Conservation (phyloP, 345 rosid species). For the Eutrema heterophyllum region DNA sequence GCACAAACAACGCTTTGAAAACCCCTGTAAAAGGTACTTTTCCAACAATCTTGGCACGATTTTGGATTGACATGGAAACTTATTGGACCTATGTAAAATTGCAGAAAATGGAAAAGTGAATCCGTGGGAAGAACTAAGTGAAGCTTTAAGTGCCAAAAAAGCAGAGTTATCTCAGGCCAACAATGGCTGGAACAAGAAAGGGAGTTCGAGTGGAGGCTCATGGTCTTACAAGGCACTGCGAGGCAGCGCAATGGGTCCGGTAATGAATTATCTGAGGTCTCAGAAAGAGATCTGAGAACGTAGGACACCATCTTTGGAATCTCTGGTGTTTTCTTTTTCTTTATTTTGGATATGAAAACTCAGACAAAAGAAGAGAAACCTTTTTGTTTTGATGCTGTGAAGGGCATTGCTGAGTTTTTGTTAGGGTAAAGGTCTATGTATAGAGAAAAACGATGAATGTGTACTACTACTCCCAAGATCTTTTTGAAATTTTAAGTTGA, state of each 20-base stretch:
- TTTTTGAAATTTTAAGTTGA: not conserved
- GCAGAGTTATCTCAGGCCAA: slow-evolving; percentile 51
- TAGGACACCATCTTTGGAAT: not conserved
- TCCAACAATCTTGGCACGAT: not conserved
- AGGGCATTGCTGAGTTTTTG: slow-evolving; percentile 1
- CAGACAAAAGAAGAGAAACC: slow-evolving; percentile 7
- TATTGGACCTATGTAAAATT: not conserved
- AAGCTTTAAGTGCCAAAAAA: slow-evolving; percentile 63
- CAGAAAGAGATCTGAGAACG: slow-evolving; percentile 48
- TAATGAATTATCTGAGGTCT: slow-evolving; percentile 65
- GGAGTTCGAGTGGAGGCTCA: slow-evolving; percentile 45
- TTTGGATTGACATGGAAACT: not conserved
- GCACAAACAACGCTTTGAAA: slow-evolving; percentile 22
- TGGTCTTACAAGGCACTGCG: slow-evolving; percentile 68
- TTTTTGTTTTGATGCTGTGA: slow-evolving; percentile 12
- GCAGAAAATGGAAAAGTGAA: slow-evolving; percentile 50
- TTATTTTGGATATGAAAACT: slow-evolving; percentile 12
- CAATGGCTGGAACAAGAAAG: slow-evolving; percentile 48
- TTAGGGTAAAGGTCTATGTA: not conserved
- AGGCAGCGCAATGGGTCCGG: slow-evolving; percentile 83
- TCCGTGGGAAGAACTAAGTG: slow-evolving; percentile 71
- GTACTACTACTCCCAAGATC: not conserved
- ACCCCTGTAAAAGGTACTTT: slow-evolving; percentile 46
- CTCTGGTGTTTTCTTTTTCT: not conserved
- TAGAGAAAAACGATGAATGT: not conserved